phyloP scores from a whole-genome alignment of 2,329 filamentous ascomycete genomes.

The Fulvia fulva region DNA sequence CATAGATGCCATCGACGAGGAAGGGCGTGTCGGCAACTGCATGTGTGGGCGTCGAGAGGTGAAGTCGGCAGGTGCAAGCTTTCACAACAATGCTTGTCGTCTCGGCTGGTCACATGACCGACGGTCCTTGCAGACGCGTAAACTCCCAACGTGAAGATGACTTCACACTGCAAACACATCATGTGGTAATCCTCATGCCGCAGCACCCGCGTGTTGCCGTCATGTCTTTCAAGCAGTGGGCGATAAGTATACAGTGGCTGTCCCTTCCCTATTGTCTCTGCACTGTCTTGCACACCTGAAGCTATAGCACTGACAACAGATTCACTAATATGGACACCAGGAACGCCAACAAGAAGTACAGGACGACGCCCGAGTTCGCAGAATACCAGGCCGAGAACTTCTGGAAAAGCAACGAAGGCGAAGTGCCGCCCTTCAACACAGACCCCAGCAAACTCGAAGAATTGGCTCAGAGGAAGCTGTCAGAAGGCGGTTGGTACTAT shows the following conservation, averaged over 20 bases:
- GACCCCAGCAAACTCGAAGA: slow-evolving; percentile 58
- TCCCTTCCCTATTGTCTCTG: neutral
- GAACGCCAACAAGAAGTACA: slow-evolving; percentile 49
- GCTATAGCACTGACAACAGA: neutral
- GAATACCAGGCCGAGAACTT: slow-evolving; percentile 55
- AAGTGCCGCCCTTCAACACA: slow-evolving; percentile 51
- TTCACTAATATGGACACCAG: slow-evolving; percentile 43
- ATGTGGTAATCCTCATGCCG: neutral
- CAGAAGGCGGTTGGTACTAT: slow-evolving; percentile 57
- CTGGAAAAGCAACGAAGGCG: slow-evolving; percentile 51
- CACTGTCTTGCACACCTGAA: neutral
- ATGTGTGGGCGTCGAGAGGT: neutral
- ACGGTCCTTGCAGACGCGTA: neutral
- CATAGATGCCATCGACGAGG: neutral
- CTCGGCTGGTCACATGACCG: neutral
- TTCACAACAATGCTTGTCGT: neutral
- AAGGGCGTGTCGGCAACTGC: neutral
- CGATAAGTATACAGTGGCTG: neutral
- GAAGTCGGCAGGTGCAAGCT: neutral
- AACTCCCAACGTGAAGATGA: neutral
- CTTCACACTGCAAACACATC: neutral
- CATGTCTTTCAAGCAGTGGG: neutral
- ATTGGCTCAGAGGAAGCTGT: slow-evolving; percentile 53
- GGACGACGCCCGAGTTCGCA: slow-evolving; percentile 52
- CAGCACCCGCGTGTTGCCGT: neutral